phyloP scores from a whole-genome alignment of 805 yeast genomes.

The Sungouiozyma intestinalis region DNA sequence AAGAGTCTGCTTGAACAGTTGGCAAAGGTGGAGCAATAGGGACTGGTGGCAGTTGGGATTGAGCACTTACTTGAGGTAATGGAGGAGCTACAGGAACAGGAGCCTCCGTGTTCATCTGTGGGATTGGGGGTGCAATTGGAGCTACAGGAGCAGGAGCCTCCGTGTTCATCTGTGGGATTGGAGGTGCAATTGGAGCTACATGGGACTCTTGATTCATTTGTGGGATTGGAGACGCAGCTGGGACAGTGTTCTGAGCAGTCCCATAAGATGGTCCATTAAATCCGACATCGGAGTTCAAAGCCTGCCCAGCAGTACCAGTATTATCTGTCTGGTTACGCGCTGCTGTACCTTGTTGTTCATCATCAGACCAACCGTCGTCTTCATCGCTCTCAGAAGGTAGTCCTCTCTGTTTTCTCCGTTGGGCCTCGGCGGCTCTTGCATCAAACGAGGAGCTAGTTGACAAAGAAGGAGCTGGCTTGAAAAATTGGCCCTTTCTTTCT shows the following conservation, averaged over 20 bases:
- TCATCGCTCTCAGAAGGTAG: slow-evolving; percentile 27
- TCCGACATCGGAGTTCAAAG: slow-evolving; percentile 8
- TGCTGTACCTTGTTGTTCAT: slow-evolving; percentile 25
- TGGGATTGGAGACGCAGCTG: slow-evolving; percentile 17
- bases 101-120: slow-evolving; percentile 23
- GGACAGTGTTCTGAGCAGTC: slow-evolving; percentile 15
- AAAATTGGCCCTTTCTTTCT: slow-evolving; percentile 42
- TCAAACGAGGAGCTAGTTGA: slow-evolving; percentile 33
- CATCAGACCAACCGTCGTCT: slow-evolving; percentile 29
- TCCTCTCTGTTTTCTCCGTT: slow-evolving; percentile 60
- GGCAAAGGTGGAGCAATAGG: slow-evolving; percentile 6
- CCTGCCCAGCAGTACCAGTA: neutral
- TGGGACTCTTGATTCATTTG: neutral
- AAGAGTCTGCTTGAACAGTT: neutral
- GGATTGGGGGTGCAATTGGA: slow-evolving; percentile 32
- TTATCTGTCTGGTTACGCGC: slow-evolving; percentile 21
- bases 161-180: slow-evolving; percentile 23
- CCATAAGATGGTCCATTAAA: slow-evolving; percentile 7
- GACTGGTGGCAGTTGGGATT: too few relatives aligned
- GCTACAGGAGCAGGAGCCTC: slow-evolving; percentile 32
- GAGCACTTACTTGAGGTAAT: too few relatives aligned
- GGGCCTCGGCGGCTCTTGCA: slow-evolving; percentile 46
- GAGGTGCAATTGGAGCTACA: slow-evolving; percentile 27
- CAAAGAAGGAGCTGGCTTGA: slow-evolving; percentile 27
- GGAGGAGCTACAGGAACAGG: slow-evolving; percentile 37